These are phyloP conservation scores for Pythium sp. DNA, from an alignment of 352 stramenopile species.

Conservation along the genomic window DNA sequence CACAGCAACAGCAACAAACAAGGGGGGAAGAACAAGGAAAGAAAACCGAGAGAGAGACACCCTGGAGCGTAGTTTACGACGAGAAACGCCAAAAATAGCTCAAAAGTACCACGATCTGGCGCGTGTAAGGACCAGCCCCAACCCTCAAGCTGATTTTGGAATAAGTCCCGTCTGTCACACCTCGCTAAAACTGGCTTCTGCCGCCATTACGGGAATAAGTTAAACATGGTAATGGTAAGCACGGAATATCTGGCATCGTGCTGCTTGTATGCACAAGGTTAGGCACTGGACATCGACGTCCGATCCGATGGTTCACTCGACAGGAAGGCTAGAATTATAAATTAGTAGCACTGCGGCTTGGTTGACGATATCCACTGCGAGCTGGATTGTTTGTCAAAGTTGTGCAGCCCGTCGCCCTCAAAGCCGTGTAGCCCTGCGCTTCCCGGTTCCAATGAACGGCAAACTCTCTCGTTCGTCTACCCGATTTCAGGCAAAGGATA, in stretches of 20 bases:
- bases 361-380: too few species aligned
- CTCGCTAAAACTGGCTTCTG: not conserved
- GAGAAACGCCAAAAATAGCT: slow-evolving; percentile 3
- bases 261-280: too few species aligned
- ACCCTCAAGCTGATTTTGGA: not conserved
- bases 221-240: not conserved
- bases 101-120: not conserved
- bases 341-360: not conserved
- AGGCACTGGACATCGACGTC: not conserved
- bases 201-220: not conserved
- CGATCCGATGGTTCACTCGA: not conserved
- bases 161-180: not conserved
- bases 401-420: too few species aligned
- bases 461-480: too few species aligned
- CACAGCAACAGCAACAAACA: not conserved
- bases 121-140: not conserved
- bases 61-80: not conserved
- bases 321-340: not conserved
- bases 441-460: too few species aligned
- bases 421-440: too few species aligned
- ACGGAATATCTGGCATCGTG: too few species aligned
- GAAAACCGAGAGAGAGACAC: not conserved
- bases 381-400: too few species aligned
- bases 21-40: slow-evolving; percentile 3
- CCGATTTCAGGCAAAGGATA: too few species aligned